A percentile compares a stretch with the other conserved stretches of the same genome.
phyloP scores from a whole-genome alignment of 2,329 filamentous ascomycete genomes.

The Cladophialophora immunda region DNA sequence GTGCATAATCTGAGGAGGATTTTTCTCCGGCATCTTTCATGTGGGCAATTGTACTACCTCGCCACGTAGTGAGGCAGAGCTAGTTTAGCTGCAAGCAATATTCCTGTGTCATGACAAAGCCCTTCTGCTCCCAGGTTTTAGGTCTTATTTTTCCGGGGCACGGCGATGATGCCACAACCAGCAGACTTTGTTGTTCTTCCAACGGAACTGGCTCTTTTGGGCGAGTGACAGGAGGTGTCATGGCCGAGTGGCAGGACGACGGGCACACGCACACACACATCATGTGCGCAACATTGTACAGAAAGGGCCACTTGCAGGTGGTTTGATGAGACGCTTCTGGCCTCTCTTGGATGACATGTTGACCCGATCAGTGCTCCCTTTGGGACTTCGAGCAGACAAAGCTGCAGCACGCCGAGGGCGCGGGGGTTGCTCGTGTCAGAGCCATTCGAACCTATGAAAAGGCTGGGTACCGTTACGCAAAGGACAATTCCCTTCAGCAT shows the following conservation, averaged over 20 bases:
- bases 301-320: neutral
- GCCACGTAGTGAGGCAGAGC: slow-evolving; percentile 20
- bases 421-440: neutral
- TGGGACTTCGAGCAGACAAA: neutral
- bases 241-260: neutral
- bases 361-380: neutral
- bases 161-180: neutral
- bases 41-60: slow-evolving; percentile 2
- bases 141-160: slow-evolving; percentile 9
- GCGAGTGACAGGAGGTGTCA: slow-evolving; percentile 2
- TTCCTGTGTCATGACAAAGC: slow-evolving; percentile 9
- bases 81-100: slow-evolving; percentile 18
- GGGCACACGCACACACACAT: neutral
- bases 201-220: slow-evolving; percentile 3
- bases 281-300: neutral
- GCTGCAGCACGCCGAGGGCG: neutral
- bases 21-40: slow-evolving; percentile 10
- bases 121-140: neutral
- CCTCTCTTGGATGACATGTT: neutral
- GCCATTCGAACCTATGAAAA: neutral
- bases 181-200: neutral
- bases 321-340: neutral
- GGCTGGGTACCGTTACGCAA: neutral
- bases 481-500: neutral
- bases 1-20: slow-evolving; percentile 7